Conservation (phyloP, 139 green algal genomes). For the Haematococcus sp. region DNA sequence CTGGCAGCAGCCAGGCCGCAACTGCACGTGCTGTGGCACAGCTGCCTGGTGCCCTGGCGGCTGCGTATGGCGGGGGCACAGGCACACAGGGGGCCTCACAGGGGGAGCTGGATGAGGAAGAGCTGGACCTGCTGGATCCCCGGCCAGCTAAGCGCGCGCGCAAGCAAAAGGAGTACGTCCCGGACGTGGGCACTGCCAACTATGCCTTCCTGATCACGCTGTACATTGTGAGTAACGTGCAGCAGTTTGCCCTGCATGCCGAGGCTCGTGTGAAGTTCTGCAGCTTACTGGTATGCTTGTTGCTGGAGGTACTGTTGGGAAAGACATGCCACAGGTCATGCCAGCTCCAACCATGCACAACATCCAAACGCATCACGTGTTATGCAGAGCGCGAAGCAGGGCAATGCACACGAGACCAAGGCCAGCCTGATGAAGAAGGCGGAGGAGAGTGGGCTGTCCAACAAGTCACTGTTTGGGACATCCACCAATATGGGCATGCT, state of each 20-base stretch:
- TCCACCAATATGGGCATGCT: neutral
- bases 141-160: neutral
- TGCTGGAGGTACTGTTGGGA: slow-evolving; percentile 4
- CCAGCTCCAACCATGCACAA: too few species aligned
- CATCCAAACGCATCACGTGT: too few species aligned
- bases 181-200: slow-evolving; percentile 54
- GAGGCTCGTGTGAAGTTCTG: neutral
- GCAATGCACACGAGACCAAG: neutral
- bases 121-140: neutral
- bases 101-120: neutral
- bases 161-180: slow-evolving; percentile 55
- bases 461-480: slow-evolving; percentile 1
- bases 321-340: too few species aligned
- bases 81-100: neutral
- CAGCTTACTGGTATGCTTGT: neutral
- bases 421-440: neutral
- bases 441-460: neutral
- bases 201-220: slow-evolving; percentile 73
- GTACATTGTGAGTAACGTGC: slow-evolving; percentile 27
- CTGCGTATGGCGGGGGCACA: too few species aligned
- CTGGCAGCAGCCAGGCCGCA: neutral
- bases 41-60: neutral
- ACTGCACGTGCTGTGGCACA: neutral
- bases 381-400: neutral
- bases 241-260: neutral